Conservation (phyloP, 306 rosid species). For the Purshia tridentata region DNA sequence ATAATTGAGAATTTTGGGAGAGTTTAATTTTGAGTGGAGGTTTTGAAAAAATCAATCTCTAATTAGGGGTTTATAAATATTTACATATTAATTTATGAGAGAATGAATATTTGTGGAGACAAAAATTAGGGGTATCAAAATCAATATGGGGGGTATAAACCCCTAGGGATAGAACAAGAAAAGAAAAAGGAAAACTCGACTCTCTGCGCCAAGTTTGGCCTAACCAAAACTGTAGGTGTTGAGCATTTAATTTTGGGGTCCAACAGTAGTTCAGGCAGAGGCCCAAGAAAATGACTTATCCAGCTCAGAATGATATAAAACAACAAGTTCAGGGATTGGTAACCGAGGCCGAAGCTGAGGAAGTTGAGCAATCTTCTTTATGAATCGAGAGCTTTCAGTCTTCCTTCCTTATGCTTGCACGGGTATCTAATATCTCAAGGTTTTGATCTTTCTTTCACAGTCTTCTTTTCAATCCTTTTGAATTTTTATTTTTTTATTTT, state of each 20-base stretch:
- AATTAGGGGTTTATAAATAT: too few relatives aligned
- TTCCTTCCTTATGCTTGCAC: not conserved
- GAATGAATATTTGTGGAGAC: too few relatives aligned
- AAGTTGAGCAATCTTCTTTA: not conserved
- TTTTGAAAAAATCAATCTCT: too few relatives aligned
- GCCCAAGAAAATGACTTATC: not conserved
- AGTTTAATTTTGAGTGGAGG: too few relatives aligned
- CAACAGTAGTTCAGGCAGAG: not conserved
- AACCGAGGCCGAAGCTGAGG: not conserved
- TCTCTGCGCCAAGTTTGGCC: not conserved
- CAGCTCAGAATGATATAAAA: not conserved
- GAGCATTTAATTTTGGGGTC: not conserved
- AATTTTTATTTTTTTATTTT: not conserved
- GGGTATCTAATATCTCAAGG: not conserved
- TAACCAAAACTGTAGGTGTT: not conserved
- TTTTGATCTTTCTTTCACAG: not conserved
- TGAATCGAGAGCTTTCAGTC: not conserved
- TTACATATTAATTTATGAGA: too few relatives aligned
- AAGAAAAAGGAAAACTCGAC: not conserved
- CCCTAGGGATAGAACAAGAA: too few relatives aligned
- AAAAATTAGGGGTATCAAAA: too few relatives aligned
- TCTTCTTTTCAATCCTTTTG: not conserved
- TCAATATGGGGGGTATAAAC: too few relatives aligned
- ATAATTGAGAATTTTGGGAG: too few relatives aligned
- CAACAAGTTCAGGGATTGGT: not conserved